Percentiles rank a stretch among this genome's conserved stretches.
Conservation (phyloP, 2,329 filamentous ascomycete species). For the Cladophialophora chaetospira region DNA sequence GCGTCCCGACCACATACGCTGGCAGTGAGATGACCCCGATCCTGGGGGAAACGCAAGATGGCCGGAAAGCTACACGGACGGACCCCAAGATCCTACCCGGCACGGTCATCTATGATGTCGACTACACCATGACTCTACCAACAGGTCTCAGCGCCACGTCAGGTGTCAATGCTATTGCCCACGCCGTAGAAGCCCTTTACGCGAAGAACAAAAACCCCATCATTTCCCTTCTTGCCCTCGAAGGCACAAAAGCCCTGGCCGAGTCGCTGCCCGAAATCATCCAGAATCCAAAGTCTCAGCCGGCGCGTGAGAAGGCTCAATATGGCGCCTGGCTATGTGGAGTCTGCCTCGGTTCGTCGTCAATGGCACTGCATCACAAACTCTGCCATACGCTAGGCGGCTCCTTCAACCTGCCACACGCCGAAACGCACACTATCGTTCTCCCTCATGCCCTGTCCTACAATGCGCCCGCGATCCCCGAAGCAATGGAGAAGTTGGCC, state of each 20-base stretch:
- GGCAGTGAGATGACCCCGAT: conserved; percentile 68
- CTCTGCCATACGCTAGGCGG: conserved; percentile 67
- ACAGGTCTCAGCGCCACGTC: conserved; percentile 56
- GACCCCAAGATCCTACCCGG: conserved; percentile 63
- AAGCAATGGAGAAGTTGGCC: conserved; percentile 56
- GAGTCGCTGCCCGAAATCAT: conserved; percentile 57
- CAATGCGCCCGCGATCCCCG: conserved; percentile 58
- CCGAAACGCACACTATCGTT: conserved; percentile 66
- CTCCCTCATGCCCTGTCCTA: conserved; percentile 66
- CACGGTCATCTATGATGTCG: conserved; percentile 66
- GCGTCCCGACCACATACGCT: conserved; percentile 64
- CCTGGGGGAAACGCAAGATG: conserved; percentile 62
- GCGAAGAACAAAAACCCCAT: conserved; percentile 64
- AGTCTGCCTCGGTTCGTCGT: conserved; percentile 59
- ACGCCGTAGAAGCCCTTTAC: conserved; percentile 66
- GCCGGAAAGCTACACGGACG: conserved; percentile 58
- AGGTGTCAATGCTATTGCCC: conserved; percentile 67
- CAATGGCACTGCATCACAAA: conserved; percentile 69
- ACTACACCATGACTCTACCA: conserved; percentile 63
- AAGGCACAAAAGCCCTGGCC: conserved; percentile 59
- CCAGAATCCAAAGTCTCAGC: conserved; percentile 45
- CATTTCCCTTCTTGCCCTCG: conserved; percentile 58
- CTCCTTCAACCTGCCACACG: conserved; percentile 64
- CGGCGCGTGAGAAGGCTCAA: conserved; percentile 55
- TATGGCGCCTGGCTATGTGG: conserved; percentile 69